Evolutionary conservation across 106 monocot genomes (phyloP).

Genomic region (Narthecium ossifragum): DNA sequence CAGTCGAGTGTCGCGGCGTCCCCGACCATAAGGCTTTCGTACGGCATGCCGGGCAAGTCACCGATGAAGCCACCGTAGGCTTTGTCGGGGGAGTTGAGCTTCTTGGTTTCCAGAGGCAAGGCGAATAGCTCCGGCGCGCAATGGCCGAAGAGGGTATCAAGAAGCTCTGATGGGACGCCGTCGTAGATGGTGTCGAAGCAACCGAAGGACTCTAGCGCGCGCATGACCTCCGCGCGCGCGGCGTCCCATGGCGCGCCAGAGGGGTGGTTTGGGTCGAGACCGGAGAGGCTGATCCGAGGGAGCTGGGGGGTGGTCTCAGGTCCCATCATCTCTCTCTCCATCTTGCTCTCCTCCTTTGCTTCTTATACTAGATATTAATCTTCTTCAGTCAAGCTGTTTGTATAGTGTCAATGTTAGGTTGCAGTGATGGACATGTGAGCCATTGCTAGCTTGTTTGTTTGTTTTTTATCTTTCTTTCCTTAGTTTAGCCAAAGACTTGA

Average conservation of each 20-base stretch:
- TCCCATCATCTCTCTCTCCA: not conserved
- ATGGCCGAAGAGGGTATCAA: slow-evolving; percentile 11
- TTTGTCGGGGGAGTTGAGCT: slow-evolving; percentile 5
- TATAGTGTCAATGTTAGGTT: too few relatives aligned
- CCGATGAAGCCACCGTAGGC: slow-evolving; percentile 31
- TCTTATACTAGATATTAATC: too few relatives aligned
- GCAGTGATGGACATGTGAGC: too few relatives aligned
- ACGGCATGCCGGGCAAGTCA: slow-evolving; percentile 2
- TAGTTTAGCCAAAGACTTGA: too few relatives aligned
- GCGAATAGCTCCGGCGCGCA: slow-evolving; percentile 23
- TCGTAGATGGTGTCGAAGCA: slow-evolving; percentile 34
- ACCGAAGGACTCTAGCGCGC: slow-evolving; percentile 22
- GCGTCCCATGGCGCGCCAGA: slow-evolving; percentile 13
- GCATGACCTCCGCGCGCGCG: slow-evolving; percentile 12
- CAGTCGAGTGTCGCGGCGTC: slow-evolving; percentile 5
- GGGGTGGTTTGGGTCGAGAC: not conserved
- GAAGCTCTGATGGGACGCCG: slow-evolving; percentile 17
- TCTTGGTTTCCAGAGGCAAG: slow-evolving; percentile 38
- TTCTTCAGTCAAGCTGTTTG: too few relatives aligned
- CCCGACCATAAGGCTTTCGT: slow-evolving; percentile 39
- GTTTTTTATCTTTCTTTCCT: too few relatives aligned
- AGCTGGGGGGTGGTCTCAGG: not conserved
- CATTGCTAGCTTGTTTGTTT: too few relatives aligned
- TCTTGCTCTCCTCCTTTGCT: not conserved
- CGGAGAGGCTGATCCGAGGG: slow-evolving; percentile 9